Evolutionary conservation across 257 asterid genomes (phyloP), one percentile per base, ranked within the genome.

Genomic region (Lycium barbarum): DNA sequence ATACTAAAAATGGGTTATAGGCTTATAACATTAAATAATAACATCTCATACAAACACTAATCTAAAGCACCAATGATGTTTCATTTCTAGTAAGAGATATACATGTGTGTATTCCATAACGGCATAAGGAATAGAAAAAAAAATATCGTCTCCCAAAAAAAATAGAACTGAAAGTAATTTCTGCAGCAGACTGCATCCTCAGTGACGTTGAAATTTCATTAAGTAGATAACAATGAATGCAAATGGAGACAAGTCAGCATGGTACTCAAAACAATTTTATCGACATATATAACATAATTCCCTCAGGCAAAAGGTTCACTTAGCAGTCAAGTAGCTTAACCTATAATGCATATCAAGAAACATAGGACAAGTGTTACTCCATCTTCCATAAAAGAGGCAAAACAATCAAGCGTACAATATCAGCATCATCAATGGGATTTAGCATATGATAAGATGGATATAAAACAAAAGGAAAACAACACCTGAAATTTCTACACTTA

Each of bases 361-460:
- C 59, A 33, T 65, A 57, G 45, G 49, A 35, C 5, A 79, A 84
- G n/a, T 47, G 51, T 38, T 17, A 33, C 63, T 76, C 2, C 62
- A 76, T 22, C 61, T 76, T 76, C 14, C n/a, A 53, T 9, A 26
- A 53, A 51, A 76, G 7, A 26, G 63, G 26, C 82, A 76, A 49
- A 73, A 51, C 82, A 76, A 18, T 59, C 33, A 18, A 76, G 65
- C 5, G 4, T 14, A 76, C 0, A 76, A 51, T 74, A 22, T 76
- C 82, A 76, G 63, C 63, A 53, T 51, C 47, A 51, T 76, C 5
- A 76, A 76, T 76, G 82, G 82, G 82, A 76, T 76, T 53, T 53
- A 53, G 26, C 47, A 26, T 13, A 51, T 51, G 47, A 26, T 53
- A 76, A 51, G 47, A 76, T 51, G 47, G 65, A 76, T 26, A 35